Conservation (phyloP, 2,329 filamentous ascomycete genomes). For the Trichophaea hybrida region DNA sequence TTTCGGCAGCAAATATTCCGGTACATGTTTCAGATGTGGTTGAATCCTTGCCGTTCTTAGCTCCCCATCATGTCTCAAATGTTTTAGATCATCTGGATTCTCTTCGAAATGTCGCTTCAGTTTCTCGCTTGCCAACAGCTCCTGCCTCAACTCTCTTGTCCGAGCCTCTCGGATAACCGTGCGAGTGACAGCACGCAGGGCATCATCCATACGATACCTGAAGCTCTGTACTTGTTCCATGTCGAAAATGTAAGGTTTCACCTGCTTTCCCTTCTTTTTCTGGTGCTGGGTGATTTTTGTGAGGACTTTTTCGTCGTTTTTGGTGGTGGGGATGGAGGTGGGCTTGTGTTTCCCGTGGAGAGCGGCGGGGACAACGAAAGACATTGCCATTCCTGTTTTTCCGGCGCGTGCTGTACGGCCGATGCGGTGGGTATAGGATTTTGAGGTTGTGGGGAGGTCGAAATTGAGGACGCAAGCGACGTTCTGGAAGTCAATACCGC, state of each 20-base stretch:
- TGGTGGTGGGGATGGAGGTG: slow-evolving; percentile 58
- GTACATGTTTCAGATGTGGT: slow-evolving; percentile 82
- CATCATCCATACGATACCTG: slow-evolving; percentile 87
- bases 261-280: slow-evolving; percentile 58
- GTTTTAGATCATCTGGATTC: slow-evolving; percentile 75
- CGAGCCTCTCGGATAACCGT: slow-evolving; percentile 82
- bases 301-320: slow-evolving; percentile 73
- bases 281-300: slow-evolving; percentile 68
- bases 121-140: slow-evolving; percentile 86
- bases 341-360: slow-evolving; percentile 80
- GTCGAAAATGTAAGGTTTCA: slow-evolving; percentile 87
- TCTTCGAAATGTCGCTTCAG: slow-evolving; percentile 93
- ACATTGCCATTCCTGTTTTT: slow-evolving; percentile 86
- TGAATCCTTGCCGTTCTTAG: slow-evolving; percentile 70
- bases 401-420: slow-evolving; percentile 85
- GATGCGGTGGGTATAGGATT: slow-evolving; percentile 93
- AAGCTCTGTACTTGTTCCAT: slow-evolving; percentile 90
- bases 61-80: slow-evolving; percentile 81
- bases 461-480: slow-evolving; percentile 94
- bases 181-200: slow-evolving; percentile 74
- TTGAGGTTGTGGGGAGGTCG: slow-evolving; percentile 74
- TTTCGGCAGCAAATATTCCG: slow-evolving; percentile 76
- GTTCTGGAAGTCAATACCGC: slow-evolving; percentile 93
- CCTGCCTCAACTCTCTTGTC: slow-evolving; percentile 71
- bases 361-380: slow-evolving; percentile 73